Evolutionary conservation across 148 eudicot genomes (phyloP).

Genomic region (Rhododendron simsii): DNA sequence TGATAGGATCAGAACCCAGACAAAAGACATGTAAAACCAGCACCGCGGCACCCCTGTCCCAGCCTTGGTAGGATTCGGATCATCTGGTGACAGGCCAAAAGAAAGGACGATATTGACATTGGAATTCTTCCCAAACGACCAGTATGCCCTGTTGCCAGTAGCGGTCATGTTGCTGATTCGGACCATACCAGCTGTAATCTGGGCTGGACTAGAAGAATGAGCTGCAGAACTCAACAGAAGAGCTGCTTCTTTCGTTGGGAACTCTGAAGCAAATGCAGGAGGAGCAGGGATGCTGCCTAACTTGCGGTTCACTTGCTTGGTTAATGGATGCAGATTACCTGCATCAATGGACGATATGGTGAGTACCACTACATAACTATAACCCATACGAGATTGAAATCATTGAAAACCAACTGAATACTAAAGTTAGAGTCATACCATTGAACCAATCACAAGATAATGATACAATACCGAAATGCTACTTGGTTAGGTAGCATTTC

Average conservation of each 20-base stretch:
- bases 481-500: background rate
- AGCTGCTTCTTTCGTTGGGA: constrained; percentile 58
- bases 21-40: constrained; percentile 42
- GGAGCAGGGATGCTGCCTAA: constrained; percentile 67
- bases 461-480: background rate
- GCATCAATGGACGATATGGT: constrained; percentile 17
- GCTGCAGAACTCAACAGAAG: constrained; percentile 45
- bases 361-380: background rate
- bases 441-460: background rate
- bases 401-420: background rate
- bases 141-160: constrained; percentile 22
- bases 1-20: constrained; percentile 52
- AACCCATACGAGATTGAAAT: background rate
- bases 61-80: constrained; percentile 32
- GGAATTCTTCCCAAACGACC: constrained; percentile 50
- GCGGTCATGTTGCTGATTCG: constrained; percentile 26
- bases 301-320: constrained; percentile 51
- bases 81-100: constrained; percentile 41
- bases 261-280: constrained; percentile 80
- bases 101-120: constrained; percentile 54
- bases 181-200: constrained; percentile 69
- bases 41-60: constrained; percentile 36
- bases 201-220: constrained; percentile 49
- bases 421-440: background rate
- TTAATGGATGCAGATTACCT: constrained; percentile 49